Conservation (phyloP, 345 rosid species). For the Firmiana major region DNA sequence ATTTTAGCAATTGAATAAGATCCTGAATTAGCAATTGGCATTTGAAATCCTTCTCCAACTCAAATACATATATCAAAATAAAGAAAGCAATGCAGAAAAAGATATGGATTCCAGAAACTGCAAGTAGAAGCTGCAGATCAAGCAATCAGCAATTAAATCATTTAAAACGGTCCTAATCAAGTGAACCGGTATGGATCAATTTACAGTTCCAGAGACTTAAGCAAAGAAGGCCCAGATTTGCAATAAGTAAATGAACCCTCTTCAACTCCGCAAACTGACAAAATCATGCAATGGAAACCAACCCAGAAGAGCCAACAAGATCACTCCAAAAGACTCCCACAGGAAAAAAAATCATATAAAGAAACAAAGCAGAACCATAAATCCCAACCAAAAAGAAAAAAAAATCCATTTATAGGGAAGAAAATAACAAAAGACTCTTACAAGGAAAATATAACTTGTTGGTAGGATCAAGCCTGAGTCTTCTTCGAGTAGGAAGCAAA, state of each 20-base stretch:
- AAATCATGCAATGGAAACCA: conserved; percentile 8
- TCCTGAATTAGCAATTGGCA: not conserved
- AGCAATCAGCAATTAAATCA: not conserved
- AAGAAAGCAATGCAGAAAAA: not conserved
- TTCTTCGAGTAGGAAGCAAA: conserved; percentile 60
- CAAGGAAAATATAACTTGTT: conserved; percentile 71
- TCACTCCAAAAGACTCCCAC: not conserved
- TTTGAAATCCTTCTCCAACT: not conserved
- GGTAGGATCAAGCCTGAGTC: conserved; percentile 75
- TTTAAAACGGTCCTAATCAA: not conserved
- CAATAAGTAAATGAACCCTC: not conserved
- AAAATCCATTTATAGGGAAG: not conserved
- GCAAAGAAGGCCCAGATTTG: not conserved
- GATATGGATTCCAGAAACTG: conserved; percentile 2
- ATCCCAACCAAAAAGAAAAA: not conserved
- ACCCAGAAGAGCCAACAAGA: not conserved
- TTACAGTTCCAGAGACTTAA: not conserved
- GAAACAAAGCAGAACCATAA: conserved; percentile 7
- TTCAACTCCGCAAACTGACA: not conserved
- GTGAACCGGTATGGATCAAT: not conserved
- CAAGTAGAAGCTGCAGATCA: not conserved
- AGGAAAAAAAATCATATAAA: conserved; percentile 1
- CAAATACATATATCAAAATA: not conserved
- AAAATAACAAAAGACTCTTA: conserved; percentile 18
- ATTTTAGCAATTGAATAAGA: not conserved